Evolutionary conservation across 495 filamentous ascomycete species (phyloP), one percentile per base, ranked within the genome.

Genomic region (Podospora pseudoanserina): DNA sequence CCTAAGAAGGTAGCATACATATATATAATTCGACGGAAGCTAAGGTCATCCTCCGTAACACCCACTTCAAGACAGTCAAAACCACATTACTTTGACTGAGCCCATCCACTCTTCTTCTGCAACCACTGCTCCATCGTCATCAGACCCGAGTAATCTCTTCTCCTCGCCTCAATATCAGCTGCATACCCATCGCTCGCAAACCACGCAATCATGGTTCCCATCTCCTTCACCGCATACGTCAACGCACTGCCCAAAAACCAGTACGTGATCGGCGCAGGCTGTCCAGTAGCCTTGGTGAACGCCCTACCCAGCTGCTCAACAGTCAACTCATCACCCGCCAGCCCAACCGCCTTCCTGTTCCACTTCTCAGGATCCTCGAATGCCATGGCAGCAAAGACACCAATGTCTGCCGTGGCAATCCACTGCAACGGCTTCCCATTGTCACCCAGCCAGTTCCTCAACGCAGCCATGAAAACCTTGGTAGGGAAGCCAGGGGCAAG

Each of bases 331-430:
- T 84, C 83, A 0, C 83, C 83, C 0, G 83, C 82, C 2, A 85
- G 68, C 1, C 80, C 80, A 3, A 83, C 71, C 6, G 78, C 78
- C 44, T 67, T 79, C 3, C 75, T 67, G 7, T 77, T 68, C 78
- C 79, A 85, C 27, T 69, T 66, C 57, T 74, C 69, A 4, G 79
- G 77, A 1, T 80, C 60, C 0, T 62, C 53, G 26, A 92, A 88
- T 0, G 86, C 88, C 70, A 85, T 79, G 18, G 86, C 86, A 2
- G 78, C 89, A 65, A 92, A 89, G 53, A 80, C 72, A 0, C 90
- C 90, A 73, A 92, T 91, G 67, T 92, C 89, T 0, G 72, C 74
- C 0, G 81, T 80, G 0, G 86, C 79, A 18, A 92, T 73, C 71
- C 86, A 78, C 68, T 91, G 88, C 65, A 92, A 70, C 0, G 73